phyloP scores from a whole-genome alignment of 306 rosid species.

The Medicago lupulina region DNA sequence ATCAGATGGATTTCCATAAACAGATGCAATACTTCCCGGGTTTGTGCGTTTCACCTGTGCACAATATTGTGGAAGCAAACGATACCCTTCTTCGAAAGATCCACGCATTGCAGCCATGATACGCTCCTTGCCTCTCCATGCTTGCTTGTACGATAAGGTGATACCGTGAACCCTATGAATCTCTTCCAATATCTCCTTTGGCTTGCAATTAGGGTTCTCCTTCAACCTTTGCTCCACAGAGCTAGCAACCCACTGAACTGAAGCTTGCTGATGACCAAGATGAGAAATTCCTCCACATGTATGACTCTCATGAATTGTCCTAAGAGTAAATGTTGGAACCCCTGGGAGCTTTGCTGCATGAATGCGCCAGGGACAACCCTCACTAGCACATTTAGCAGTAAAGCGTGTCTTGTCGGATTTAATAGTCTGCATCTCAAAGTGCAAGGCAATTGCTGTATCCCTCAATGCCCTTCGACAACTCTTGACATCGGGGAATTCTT shows the following conservation, averaged over 20 bases:
- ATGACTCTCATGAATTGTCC: constrained; percentile 75
- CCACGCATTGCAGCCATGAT: constrained; percentile 59
- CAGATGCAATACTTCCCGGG: constrained; percentile 75
- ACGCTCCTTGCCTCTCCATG: constrained; percentile 71
- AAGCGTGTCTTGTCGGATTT: constrained; percentile 81
- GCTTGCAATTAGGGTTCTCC: constrained; percentile 63
- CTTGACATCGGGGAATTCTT: constrained; percentile 77
- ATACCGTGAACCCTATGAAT: constrained; percentile 81
- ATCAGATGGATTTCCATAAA: constrained; percentile 65
- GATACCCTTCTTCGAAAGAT: constrained; percentile 80
- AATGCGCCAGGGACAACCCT: constrained; percentile 84
- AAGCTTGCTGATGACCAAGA: constrained; percentile 89
- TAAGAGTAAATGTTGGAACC: constrained; percentile 77
- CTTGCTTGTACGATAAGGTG: constrained; percentile 80
- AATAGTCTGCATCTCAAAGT: constrained; percentile 73
- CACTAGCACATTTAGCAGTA: constrained; percentile 78
- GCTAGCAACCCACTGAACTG: constrained; percentile 82
- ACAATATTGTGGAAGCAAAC: constrained; percentile 74
- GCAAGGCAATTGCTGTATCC: constrained; percentile 77
- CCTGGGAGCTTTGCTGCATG: constrained; percentile 87
- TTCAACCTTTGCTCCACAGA: constrained; percentile 69
- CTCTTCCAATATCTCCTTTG: constrained; percentile 62
- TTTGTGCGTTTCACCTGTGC: constrained; percentile 73
- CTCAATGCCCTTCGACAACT: constrained; percentile 80
- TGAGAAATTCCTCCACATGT: constrained; percentile 75